phyloP scores from a whole-genome alignment of 306 rosid genomes.

The Prunus kanzakura region DNA sequence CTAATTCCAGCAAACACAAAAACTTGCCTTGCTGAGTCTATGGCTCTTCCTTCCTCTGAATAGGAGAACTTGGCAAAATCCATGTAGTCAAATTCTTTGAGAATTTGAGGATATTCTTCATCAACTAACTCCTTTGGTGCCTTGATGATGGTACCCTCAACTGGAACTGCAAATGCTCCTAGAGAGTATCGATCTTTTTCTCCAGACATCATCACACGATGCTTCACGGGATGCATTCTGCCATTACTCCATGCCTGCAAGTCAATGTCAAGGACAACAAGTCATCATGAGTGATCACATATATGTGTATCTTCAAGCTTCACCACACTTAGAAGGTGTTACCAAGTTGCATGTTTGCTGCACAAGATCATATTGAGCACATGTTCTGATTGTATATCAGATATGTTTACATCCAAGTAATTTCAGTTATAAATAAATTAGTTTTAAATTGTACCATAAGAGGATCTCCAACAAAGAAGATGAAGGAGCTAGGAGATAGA shows the following conservation, averaged over 20 bases:
- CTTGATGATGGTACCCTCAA: conserved; percentile 11
- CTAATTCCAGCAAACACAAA: conserved; percentile 2
- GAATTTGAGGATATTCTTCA: conserved; percentile 11
- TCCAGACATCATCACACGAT: conserved; percentile 9
- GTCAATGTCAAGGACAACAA: neutral
- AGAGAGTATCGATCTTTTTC: conserved; percentile 5
- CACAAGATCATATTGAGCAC: neutral
- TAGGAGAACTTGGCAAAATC: neutral
- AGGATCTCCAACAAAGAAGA: conserved; percentile 13
- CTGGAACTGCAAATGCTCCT: conserved; percentile 8
- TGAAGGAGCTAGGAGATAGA: conserved; percentile 11
- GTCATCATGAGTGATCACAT: neutral
- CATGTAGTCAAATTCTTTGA: neutral
- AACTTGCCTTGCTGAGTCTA: neutral
- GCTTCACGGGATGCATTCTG: conserved; percentile 10
- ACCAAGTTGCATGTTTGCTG: too few species aligned
- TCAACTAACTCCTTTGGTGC: conserved; percentile 14
- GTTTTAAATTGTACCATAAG: conserved; percentile 12
- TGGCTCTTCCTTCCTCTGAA: neutral
- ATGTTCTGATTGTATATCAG: neutral
- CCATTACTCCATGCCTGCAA: conserved; percentile 27
- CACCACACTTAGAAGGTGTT: too few species aligned
- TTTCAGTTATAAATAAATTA: neutral
- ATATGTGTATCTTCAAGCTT: neutral
- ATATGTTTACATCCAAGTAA: too few species aligned